Evolutionary conservation across 2,329 filamentous ascomycete species (phyloP).

Genomic region (Aspergillus ibericus): DNA sequence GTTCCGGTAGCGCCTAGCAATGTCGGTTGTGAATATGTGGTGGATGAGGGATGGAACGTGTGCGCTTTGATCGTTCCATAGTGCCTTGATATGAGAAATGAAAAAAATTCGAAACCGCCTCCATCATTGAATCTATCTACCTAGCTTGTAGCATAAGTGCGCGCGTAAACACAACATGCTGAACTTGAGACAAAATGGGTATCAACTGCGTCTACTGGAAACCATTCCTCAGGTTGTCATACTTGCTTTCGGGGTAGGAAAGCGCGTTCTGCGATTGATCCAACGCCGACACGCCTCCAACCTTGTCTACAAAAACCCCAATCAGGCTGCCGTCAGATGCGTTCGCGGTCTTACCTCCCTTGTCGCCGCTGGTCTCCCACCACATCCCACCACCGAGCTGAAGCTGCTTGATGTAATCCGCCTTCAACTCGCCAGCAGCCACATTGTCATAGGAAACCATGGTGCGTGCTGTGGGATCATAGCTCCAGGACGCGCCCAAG

Average conservation of each 20-base stretch:
- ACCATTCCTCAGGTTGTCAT: conserved; percentile 39
- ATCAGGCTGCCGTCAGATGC: conserved; percentile 63
- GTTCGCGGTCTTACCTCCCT: conserved; percentile 50
- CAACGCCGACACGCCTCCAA: conserved; percentile 34
- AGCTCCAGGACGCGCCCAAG: conserved; percentile 74
- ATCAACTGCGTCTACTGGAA: conserved; percentile 21
- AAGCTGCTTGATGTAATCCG: conserved; percentile 64
- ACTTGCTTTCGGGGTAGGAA: conserved; percentile 42
- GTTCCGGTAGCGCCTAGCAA: conserved; percentile 16
- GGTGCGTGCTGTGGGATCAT: conserved; percentile 60
- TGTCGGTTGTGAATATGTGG: conserved; percentile 14
- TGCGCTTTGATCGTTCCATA: conserved; percentile 20
- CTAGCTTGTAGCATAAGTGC: conserved; percentile 8
- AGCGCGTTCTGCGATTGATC: conserved; percentile 39
- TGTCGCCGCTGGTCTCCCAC: conserved; percentile 88
- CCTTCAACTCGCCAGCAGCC: conserved; percentile 66
- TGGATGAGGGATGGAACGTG: conserved; percentile 17
- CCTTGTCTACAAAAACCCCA: conserved; percentile 48
- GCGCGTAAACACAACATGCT: not conserved
- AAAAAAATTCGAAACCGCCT: conserved; percentile 20
- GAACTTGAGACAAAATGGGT: not conserved
- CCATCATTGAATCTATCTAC: conserved; percentile 3
- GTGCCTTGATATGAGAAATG: conserved; percentile 16
- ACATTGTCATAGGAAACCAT: conserved; percentile 72
- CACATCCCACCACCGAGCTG: conserved; percentile 89